A percentile compares a stretch with the other conserved stretches of the same genome.
Evolutionary conservation across 345 rosid species (phyloP).

Genomic region (Hirschfeldia incana): DNA sequence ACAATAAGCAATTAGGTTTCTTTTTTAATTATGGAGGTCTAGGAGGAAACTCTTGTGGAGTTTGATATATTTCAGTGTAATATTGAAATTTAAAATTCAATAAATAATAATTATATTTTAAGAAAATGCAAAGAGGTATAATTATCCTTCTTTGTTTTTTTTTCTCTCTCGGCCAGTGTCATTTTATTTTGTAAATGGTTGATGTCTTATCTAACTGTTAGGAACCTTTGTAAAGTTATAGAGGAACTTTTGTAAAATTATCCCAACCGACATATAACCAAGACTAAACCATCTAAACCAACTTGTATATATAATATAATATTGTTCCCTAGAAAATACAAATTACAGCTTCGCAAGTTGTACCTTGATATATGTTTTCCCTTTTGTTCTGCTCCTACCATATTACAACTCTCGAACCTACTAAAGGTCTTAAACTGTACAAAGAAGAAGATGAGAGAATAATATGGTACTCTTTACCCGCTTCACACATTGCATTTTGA

Average conservation of each 20-base stretch:
- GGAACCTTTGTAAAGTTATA: not conserved
- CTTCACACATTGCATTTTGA: not conserved
- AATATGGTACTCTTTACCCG: not conserved
- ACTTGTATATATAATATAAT: no score
- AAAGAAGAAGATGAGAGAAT: no score
- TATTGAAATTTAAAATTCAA: no score
- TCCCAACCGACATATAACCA: not conserved
- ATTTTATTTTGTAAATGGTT: not conserved
- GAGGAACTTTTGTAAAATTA: not conserved
- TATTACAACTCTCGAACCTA: not conserved
- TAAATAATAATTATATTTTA: no score
- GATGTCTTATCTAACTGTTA: not conserved
- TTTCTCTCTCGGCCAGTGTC: not conserved
- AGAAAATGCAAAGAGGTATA: not conserved
- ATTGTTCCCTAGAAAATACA: no score
- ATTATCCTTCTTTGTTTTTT: not conserved
- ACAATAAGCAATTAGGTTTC: not conserved
- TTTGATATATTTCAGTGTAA: not conserved
- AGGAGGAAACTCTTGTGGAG: not conserved
- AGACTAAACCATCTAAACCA: not conserved
- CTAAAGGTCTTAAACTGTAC: not conserved
- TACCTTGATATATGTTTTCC: slow-evolving; percentile 4
- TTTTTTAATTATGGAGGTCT: not conserved
- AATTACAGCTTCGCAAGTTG: no score
- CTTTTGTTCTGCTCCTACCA: not conserved